Percentiles rank a stretch among this genome's conserved stretches.
Conservation (phyloP, 306 rosid species). For the Morella rubra region DNA sequence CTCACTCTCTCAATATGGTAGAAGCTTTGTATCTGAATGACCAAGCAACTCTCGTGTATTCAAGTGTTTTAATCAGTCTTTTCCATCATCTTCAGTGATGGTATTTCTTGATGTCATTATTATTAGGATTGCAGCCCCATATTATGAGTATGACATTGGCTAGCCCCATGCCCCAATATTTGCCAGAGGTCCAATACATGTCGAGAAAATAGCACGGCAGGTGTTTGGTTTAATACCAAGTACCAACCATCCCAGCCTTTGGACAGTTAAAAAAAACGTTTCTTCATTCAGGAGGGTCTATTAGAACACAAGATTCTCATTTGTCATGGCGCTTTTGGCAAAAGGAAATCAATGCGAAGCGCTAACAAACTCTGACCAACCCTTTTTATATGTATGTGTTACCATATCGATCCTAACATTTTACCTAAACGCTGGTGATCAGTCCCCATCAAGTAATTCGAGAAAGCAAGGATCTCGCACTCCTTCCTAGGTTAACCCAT, state of each 20-base stretch:
- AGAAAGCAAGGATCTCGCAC: background rate
- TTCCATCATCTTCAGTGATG: background rate
- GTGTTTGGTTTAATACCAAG: no score
- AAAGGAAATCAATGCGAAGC: background rate
- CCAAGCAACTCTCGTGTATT: background rate
- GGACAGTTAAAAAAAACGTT: background rate
- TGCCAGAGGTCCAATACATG: background rate
- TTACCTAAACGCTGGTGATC: background rate
- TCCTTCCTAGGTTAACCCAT: background rate
- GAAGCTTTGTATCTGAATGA: background rate
- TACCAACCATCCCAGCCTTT: background rate
- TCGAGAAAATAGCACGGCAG: background rate
- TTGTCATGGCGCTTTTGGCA: background rate
- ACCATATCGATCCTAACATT: constrained; percentile 3
- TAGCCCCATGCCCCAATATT: background rate
- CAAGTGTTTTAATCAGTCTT: background rate
- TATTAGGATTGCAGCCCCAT: background rate
- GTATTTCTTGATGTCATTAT: background rate
- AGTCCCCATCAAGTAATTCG: background rate
- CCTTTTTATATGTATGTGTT: background rate
- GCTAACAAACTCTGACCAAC: background rate
- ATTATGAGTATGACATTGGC: background rate
- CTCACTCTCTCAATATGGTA: background rate
- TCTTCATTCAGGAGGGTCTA: background rate
- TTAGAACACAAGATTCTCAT: background rate